phyloP scores from a whole-genome alignment of 2,329 filamentous ascomycete species.

The Nemania serpens region DNA sequence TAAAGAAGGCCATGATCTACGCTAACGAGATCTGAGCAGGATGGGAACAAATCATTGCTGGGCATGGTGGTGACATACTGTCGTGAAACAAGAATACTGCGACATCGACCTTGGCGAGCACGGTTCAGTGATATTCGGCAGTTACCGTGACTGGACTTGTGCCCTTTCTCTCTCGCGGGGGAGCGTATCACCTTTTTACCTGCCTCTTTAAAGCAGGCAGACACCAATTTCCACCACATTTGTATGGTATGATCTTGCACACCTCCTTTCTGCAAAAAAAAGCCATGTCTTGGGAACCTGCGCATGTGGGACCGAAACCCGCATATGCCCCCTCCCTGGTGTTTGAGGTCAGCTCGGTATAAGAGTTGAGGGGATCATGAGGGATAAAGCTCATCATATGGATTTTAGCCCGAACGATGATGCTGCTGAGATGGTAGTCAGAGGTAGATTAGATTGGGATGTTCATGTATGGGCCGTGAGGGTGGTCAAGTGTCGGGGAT shows the following conservation, averaged over 20 bases:
- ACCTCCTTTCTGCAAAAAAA: background rate
- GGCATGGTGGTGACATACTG: background rate
- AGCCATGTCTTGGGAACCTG: slow-evolving; percentile 33
- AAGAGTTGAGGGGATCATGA: background rate
- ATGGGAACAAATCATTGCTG: too few species aligned
- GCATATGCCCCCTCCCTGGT: background rate
- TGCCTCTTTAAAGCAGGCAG: background rate
- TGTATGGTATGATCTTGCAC: too few species aligned
- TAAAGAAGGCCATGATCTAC: too few species aligned
- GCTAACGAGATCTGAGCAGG: too few species aligned
- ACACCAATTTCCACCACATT: too few species aligned
- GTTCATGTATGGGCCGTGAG: background rate
- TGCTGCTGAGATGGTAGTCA: background rate
- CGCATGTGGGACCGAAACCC: slow-evolving; percentile 21
- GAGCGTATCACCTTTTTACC: too few species aligned
- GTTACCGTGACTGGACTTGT: too few species aligned
- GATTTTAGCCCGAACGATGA: background rate
- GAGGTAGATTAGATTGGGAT: background rate
- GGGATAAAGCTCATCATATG: background rate
- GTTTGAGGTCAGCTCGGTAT: background rate
- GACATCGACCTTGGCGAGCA: too few species aligned
- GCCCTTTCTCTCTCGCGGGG: too few species aligned
- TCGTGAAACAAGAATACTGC: too few species aligned
- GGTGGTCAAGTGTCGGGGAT: background rate
- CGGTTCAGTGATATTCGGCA: too few species aligned